These are phyloP conservation scores for Hygrocybe punicea DNA, from an alignment of 768 basidiomycete species.

Conservation along the genomic window DNA sequence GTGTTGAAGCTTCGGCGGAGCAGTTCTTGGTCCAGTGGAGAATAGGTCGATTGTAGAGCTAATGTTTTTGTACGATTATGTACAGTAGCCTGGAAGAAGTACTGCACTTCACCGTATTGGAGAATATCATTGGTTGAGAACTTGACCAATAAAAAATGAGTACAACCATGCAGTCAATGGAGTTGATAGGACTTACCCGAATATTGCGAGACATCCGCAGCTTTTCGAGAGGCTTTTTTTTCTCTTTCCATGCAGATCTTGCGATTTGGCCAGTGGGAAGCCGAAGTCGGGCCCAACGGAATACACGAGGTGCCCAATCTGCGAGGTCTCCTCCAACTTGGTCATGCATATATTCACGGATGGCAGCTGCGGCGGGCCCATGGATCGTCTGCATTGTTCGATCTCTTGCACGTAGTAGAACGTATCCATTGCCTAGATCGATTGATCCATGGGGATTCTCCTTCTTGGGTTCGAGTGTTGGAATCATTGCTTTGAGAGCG, in stretches of 20 bases:
- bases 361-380: slow-evolving; percentile 1
- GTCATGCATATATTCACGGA: slow-evolving; percentile 17
- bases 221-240: not conserved
- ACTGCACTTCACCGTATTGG: slow-evolving; percentile 16
- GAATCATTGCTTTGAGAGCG: not conserved
- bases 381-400: not conserved
- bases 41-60: no score
- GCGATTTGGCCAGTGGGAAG: slow-evolving; percentile 25
- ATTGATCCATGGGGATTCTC: slow-evolving; percentile 3
- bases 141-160: slow-evolving; percentile 3
- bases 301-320: slow-evolving; percentile 15
- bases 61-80: not conserved
- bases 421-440: not conserved
- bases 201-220: slow-evolving; percentile 1
- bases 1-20: no score
- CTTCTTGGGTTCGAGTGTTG: not conserved
- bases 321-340: not conserved
- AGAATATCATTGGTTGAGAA: not conserved
- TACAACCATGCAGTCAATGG: not conserved
- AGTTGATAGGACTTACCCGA: not conserved
- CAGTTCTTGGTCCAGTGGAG: no score
- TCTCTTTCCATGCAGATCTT: slow-evolving; percentile 20
- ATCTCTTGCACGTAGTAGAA: slow-evolving; percentile 4
- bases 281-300: slow-evolving; percentile 20
- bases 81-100: slow-evolving; percentile 12